These are phyloP conservation scores for Alternaria gansuensis DNA, from an alignment of 2,329 filamentous ascomycete species.

Conservation along the genomic window DNA sequence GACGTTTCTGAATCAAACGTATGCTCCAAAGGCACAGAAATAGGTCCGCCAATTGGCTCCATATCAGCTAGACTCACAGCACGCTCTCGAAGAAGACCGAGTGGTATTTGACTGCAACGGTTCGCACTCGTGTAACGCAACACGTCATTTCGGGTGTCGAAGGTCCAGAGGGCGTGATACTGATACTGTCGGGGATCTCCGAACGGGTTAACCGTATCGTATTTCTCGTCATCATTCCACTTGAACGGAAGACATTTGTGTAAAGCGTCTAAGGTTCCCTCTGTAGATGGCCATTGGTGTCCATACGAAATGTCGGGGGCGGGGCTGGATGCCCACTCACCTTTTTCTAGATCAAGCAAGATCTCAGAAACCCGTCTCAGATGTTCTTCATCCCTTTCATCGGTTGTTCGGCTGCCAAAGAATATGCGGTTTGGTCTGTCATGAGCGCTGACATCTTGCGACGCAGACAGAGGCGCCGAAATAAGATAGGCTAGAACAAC, in stretches of 20 bases:
- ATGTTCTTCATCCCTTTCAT: constrained; percentile 13
- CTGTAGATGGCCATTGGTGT: not conserved
- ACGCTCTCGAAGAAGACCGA: constrained; percentile 5
- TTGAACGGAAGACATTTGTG: not conserved
- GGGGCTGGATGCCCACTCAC: not conserved
- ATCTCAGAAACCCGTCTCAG: constrained; percentile 16
- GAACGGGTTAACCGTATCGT: constrained; percentile 4
- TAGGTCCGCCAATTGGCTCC: not conserved
- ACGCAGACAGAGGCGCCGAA: constrained; percentile 13
- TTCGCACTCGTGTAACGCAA: constrained; percentile 6
- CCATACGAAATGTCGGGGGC: not conserved
- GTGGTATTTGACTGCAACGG: not conserved
- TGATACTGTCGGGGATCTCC: not conserved
- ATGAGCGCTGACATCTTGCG: constrained; percentile 11
- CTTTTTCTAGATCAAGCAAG: constrained; percentile 19
- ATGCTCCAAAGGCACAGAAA: constrained; percentile 2
- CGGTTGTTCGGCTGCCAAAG: constrained; percentile 14
- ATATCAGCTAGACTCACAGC: constrained; percentile 1
- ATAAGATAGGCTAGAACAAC: constrained; percentile 17
- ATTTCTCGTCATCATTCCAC: not conserved
- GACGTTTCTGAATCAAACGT: not conserved
- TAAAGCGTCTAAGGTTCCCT: constrained; percentile 1
- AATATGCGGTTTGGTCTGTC: constrained; percentile 14
- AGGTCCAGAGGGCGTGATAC: constrained; percentile 10
- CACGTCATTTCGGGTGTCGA: constrained; percentile 2